A percentile compares a stretch with the other conserved stretches of the same genome.
phyloP scores from a whole-genome alignment of 371 early-diverging fungal genomes.

The Mucor lusitanicus region DNA sequence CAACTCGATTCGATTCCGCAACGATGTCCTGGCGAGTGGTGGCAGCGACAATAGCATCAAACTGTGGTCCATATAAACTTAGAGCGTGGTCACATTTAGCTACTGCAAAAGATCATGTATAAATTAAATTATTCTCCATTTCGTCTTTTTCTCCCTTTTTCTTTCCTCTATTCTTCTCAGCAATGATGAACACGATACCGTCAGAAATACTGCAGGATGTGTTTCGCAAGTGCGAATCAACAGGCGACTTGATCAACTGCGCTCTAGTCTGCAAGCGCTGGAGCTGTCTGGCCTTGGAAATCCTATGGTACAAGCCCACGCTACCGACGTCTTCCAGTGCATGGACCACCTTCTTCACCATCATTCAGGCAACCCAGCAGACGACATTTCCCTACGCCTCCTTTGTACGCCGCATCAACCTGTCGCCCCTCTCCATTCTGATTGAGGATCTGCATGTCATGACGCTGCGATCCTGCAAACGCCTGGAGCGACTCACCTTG shows the following conservation, averaged over 20 bases:
- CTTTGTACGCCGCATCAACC: constrained; percentile 63
- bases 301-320: constrained; percentile 55
- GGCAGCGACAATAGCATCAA: constrained; percentile 61
- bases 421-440: constrained; percentile 46
- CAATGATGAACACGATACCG: constrained; percentile 21
- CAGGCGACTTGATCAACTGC: constrained; percentile 36
- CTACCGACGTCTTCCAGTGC: too few species aligned
- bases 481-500: constrained; percentile 61
- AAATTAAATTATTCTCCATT: background rate
- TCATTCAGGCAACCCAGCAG: constrained; percentile 19
- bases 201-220: constrained; percentile 51
- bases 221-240: constrained; percentile 36
- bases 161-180: background rate
- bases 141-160: background rate
- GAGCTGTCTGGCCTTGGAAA: constrained; percentile 48
- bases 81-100: background rate
- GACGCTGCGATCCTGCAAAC: constrained; percentile 44
- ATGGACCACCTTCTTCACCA: constrained; percentile 32
- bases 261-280: constrained; percentile 48
- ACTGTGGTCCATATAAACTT: constrained; percentile 51
- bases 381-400: constrained; percentile 50
- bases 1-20: constrained; percentile 52
- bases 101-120: background rate
- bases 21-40: constrained; percentile 55
- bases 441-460: constrained; percentile 46